These are phyloP conservation scores for Podila verticillata DNA, from an alignment of 192 early-diverging fungal species.

Conservation along the genomic window DNA sequence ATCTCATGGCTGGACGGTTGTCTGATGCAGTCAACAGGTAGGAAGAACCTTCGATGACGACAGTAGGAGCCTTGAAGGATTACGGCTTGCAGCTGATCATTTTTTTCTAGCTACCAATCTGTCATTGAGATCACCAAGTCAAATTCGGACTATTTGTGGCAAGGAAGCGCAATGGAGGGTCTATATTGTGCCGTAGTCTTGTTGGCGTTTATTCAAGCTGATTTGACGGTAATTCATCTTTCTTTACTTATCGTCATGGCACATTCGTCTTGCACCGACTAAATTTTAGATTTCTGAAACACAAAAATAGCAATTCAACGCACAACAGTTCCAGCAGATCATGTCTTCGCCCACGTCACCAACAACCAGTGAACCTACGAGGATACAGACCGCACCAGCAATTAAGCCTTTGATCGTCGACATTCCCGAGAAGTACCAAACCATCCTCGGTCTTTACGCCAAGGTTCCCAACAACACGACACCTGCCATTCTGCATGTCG, in stretches of 20 bases:
- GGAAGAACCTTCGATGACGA: not conserved
- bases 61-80: not conserved
- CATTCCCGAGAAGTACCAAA: slow-evolving; percentile 73
- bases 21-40: slow-evolving; percentile 75
- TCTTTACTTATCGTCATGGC: not conserved
- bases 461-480: slow-evolving; percentile 58
- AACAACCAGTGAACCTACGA: slow-evolving; percentile 23
- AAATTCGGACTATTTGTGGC: slow-evolving; percentile 80
- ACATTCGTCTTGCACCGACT: not conserved
- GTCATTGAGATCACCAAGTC: slow-evolving; percentile 75
- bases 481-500: slow-evolving; percentile 69
- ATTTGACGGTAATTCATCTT: slow-evolving; percentile 60
- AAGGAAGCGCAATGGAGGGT: slow-evolving; percentile 77
- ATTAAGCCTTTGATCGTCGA: slow-evolving; percentile 60
- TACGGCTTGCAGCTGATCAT: not conserved
- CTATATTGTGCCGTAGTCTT: slow-evolving; percentile 70
- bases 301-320: slow-evolving; percentile 24
- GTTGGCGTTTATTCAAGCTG: slow-evolving; percentile 66
- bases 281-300: not conserved
- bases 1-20: slow-evolving; percentile 75
- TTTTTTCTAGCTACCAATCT: slow-evolving; percentile 60
- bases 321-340: slow-evolving; percentile 30
- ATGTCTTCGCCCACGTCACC: slow-evolving; percentile 46
- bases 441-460: slow-evolving; percentile 71
- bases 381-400: slow-evolving; percentile 19